A percentile compares a stretch with the other conserved stretches of the same genome.
Evolutionary conservation across 192 early-diverging fungal genomes (phyloP).

Genomic region (Mortierella claussenii): DNA sequence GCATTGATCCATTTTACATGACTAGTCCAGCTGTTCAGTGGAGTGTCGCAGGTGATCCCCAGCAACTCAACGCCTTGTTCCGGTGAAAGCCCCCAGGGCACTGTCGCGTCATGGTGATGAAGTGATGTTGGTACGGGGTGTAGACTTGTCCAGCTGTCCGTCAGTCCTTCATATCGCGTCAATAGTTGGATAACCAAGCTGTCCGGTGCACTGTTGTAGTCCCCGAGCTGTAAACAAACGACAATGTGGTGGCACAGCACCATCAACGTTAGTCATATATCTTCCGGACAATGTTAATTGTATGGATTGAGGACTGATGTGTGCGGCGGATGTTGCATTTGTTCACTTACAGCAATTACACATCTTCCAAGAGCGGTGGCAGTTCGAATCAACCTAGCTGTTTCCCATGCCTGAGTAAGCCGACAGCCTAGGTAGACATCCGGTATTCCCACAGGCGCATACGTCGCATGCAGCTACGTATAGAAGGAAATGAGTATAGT

Average conservation of each 20-base stretch:
- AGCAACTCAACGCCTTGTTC: constrained; percentile 31
- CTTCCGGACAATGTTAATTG: too few species aligned
- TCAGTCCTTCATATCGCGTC: constrained; percentile 54
- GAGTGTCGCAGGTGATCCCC: constrained; percentile 64
- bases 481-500: background rate
- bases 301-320: too few species aligned
- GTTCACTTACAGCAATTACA: constrained; percentile 59
- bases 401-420: constrained; percentile 63
- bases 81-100: constrained; percentile 2
- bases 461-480: constrained; percentile 64
- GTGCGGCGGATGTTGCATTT: background rate
- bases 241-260: background rate
- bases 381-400: constrained; percentile 48
- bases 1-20: constrained; percentile 19
- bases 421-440: constrained; percentile 59
- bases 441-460: constrained; percentile 36
- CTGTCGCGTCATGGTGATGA: background rate
- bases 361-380: constrained; percentile 57
- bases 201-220: constrained; percentile 61
- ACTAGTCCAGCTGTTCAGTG: constrained; percentile 60
- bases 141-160: constrained; percentile 59
- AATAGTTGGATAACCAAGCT: constrained; percentile 53
- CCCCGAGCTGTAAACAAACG: constrained; percentile 56
- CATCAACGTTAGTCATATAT: background rate
- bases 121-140: constrained; percentile 14